Base-by-base conservation (phyloP, 176 grass and related monocot genomes). In the Aegilops tauschii region DNA sequence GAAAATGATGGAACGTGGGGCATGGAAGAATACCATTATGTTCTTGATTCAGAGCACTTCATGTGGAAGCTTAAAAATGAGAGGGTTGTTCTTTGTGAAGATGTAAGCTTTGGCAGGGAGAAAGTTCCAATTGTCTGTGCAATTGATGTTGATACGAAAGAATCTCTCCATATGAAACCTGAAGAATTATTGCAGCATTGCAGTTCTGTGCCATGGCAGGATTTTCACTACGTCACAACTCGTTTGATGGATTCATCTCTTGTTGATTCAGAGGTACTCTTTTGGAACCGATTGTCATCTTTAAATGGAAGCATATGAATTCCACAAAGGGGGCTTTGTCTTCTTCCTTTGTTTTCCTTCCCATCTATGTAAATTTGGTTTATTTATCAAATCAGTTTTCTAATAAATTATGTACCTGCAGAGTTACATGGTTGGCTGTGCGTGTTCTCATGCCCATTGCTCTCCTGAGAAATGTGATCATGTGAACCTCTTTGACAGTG, bases 21-120 rank as follows among this genome's bases (percentile, higher is more conserved):
- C 61, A 85, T 91, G 71, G 96, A 93, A 61, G 97, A 98, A 81
- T 90, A 92, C 67, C 92, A 98, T 83, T 95, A 86, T 81, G 77
- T 96, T 61, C 89, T 98, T 84, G 87, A 98, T 86, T 92, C 90
- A 88, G 77, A 85, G 73, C 84, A 91, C 72, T 92, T 96, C 86
- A 67, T 84, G 37, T 94, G 89, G 87, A 96, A 91, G 27, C 85
- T 78, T 81, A 91, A 85, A 82, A 84, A 65, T 52, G 86, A 90
- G 18, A 86, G 47, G 30, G 83, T 96, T 84, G 83, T 96, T 89
- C 83, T 99, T 20, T 99, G 92, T 88, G 83, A 92, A 74, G 97
- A 99, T 91, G 87, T 93, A 76, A 96, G 94, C 86, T 99, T 90
- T 90, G 94, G 90, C 37, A 93, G 76, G 83, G 94, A 99, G 88